Evolutionary conservation across 2,329 filamentous ascomycete species (phyloP).

Genomic region (Whalleya microplaca): DNA sequence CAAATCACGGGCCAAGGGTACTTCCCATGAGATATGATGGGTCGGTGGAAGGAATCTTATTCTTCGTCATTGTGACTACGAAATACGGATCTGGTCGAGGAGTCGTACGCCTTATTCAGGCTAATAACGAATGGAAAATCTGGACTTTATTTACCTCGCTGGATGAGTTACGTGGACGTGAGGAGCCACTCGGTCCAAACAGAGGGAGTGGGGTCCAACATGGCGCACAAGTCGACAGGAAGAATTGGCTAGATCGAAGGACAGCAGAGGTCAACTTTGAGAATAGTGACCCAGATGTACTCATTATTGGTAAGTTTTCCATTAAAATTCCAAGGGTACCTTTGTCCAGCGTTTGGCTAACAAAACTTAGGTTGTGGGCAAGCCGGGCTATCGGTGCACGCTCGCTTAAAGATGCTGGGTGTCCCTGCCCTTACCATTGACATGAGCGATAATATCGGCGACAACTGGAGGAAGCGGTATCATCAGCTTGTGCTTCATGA

Average conservation of each 20-base stretch:
- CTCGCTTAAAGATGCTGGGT: slow-evolving; percentile 58
- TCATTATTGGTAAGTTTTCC: slow-evolving; percentile 54
- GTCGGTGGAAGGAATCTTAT: slow-evolving; percentile 51
- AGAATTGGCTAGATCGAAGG: slow-evolving; percentile 58
- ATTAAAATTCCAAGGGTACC: not conserved
- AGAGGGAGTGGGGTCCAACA: slow-evolving; percentile 54
- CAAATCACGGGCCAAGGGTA: slow-evolving; percentile 44
- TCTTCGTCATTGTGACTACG: slow-evolving; percentile 53
- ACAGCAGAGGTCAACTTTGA: slow-evolving; percentile 50
- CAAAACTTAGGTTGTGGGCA: slow-evolving; percentile 54
- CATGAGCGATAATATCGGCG: slow-evolving; percentile 53
- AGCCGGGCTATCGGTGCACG: slow-evolving; percentile 54
- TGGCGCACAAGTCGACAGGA: slow-evolving; percentile 48
- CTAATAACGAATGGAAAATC: slow-evolving; percentile 53
- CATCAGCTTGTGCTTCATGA: slow-evolving; percentile 63
- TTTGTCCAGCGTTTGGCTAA: slow-evolving; percentile 6
- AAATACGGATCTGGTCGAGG: slow-evolving; percentile 53
- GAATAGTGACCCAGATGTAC: slow-evolving; percentile 52
- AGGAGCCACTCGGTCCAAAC: slow-evolving; percentile 45
- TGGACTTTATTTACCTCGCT: slow-evolving; percentile 59
- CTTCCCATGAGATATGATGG: slow-evolving; percentile 47
- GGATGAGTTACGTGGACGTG: slow-evolving; percentile 47
- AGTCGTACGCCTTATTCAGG: slow-evolving; percentile 48
- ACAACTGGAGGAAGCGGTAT: slow-evolving; percentile 65
- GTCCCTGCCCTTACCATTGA: slow-evolving; percentile 58